Evolutionary conservation across 2,329 filamentous ascomycete genomes (phyloP), one percentile per base, ranked within the genome.

Genomic region (Colletotrichum sp.): DNA sequence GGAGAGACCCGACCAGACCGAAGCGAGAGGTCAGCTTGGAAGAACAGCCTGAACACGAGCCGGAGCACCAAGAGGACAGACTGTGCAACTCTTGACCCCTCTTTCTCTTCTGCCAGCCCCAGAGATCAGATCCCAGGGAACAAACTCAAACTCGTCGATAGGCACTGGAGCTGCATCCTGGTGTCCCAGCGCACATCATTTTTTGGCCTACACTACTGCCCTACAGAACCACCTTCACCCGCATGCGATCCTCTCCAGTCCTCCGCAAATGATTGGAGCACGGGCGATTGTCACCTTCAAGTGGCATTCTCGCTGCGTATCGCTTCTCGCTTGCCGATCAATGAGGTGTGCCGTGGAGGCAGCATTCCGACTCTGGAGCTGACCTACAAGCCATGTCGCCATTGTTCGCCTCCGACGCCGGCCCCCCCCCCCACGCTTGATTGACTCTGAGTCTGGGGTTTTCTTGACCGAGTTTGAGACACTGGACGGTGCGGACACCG

Each of bases 131-230:
- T 2, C 32, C 59, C n/a, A 63, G 59, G 32, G 34, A 64, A 64
- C 61, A 64, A 22, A 67, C 34, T 68, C 48, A 34, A 55, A 22
- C 15, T 32, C 8, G 30, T 57, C 48, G 48, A 68, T 59, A 57
- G n/a, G 30, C 34, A 55, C 59, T 57, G 57, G 57, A 70, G 68
- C 74, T 64, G 63, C 39, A 72, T 75, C 68, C 30, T 72, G 72
- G 32, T 32, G 34, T 75, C 64, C 72, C 69, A 72, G 63, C 61
- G 72, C 55, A 63, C 69, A 72, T 75, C 72, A 67, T 22, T 72
- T 72, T 27, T 13, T 75, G 19, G 61, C 73, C 73, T 63, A 36
- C 15, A 15, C 34, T 71, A 70, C 63, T 64, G 72, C 61, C 68
- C 61, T 75, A 55, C 68, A 68, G 48, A 52, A 34, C 68, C 68